Percentiles rank a stretch among this genome's conserved stretches.
phyloP scores from a whole-genome alignment of 2,329 filamentous ascomycete species.

The Ophiocordyceps camponoti-floridani region DNA sequence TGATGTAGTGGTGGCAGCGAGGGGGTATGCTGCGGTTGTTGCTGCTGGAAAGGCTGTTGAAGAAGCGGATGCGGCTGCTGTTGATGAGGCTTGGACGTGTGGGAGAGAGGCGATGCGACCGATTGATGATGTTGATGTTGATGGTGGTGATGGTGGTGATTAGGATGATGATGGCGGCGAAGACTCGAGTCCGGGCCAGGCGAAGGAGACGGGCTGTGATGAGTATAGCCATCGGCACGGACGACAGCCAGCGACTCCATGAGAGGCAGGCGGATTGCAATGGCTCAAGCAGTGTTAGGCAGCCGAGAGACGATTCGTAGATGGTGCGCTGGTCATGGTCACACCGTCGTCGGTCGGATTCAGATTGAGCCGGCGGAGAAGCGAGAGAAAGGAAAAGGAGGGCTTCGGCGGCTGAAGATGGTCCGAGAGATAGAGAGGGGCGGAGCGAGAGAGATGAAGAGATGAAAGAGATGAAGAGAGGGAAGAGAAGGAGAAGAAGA shows the following conservation, averaged over 20 bases:
- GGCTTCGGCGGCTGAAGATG: neutral
- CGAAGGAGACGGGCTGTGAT: neutral
- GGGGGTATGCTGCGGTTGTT: too few relatives aligned
- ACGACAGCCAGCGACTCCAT: neutral
- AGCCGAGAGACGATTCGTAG: neutral
- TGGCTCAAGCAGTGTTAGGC: too few relatives aligned
- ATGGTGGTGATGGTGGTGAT: constrained; percentile 1
- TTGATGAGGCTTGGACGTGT: too few relatives aligned
- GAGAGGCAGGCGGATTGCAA: too few relatives aligned
- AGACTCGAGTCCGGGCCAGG: constrained; percentile 1
- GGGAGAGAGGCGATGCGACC: neutral
- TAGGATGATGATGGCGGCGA: constrained; percentile 1
- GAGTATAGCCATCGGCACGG: neutral
- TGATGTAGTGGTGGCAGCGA: too few relatives aligned
- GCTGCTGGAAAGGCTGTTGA: too few relatives aligned
- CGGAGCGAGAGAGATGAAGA: neutral
- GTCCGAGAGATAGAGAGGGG: too few relatives aligned
- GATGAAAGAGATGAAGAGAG: too few relatives aligned
- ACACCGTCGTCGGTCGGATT: too few relatives aligned
- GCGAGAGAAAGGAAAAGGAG: neutral
- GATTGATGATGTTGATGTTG: constrained; percentile 1
- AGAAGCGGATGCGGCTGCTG: neutral
- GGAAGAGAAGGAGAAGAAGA: neutral
- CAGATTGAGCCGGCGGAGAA: too few relatives aligned
- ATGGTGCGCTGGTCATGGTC: neutral